Percentiles rank a stretch among this genome's conserved stretches.
These are phyloP conservation scores for Prunella vulgaris DNA, from an alignment of 257 asterid species.

Conservation along the genomic window DNA sequence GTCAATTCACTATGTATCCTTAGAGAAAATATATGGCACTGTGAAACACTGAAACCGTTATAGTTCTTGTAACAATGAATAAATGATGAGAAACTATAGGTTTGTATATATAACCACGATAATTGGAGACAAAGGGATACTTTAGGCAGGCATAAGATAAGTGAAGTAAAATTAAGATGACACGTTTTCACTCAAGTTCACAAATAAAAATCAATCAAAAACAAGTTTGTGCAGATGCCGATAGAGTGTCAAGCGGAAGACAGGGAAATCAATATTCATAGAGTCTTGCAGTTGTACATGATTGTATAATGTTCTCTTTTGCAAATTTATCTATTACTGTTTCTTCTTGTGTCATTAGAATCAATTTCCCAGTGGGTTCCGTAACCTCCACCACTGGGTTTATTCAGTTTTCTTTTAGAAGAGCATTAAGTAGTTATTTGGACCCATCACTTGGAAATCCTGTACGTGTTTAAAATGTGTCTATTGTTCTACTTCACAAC, in stretches of 20 bases:
- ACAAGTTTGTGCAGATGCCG: not conserved
- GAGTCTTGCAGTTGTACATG: not conserved
- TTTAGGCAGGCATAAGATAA: not conserved
- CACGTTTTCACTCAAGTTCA: not conserved
- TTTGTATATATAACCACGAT: not conserved
- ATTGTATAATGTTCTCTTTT: not conserved
- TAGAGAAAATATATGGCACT: no score
- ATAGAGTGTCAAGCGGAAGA: not conserved
- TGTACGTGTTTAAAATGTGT: not conserved
- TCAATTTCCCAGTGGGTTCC: not conserved
- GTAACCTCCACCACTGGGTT: not conserved
- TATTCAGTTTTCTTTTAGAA: not conserved
- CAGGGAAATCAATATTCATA: not conserved
- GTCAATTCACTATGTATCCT: not conserved
- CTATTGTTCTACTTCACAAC: not conserved
- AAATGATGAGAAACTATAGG: not conserved
- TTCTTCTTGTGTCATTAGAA: not conserved
- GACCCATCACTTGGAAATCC: not conserved
- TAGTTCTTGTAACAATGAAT: not conserved
- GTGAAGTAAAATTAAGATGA: not conserved
- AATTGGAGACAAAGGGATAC: not conserved
- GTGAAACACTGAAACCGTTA: not conserved
- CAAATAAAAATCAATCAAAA: not conserved
- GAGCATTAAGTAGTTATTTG: not conserved
- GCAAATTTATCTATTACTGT: not conserved